A percentile compares a stretch with the other conserved stretches of the same genome.
Evolutionary conservation across 2,329 filamentous ascomycete species (phyloP).

Genomic region (Phyllosticta ampelicida): DNA sequence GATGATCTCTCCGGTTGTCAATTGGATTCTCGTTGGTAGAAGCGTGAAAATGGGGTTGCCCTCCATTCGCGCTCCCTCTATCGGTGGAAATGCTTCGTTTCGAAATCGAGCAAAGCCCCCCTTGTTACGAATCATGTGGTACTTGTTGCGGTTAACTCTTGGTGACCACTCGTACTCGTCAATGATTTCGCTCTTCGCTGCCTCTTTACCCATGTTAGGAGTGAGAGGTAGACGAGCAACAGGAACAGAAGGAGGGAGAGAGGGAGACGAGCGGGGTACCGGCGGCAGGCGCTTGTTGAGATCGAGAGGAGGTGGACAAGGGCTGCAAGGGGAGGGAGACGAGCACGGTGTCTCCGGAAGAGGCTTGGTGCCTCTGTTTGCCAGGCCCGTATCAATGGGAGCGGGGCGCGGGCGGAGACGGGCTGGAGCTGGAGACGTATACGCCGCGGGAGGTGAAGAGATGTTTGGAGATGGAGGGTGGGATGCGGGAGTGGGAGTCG

Average conservation of each 20-base stretch:
- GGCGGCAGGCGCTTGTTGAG: too few species aligned
- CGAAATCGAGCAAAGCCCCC: background rate
- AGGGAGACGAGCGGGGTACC: background rate
- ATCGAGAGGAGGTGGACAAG: too few species aligned
- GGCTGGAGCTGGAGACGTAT: too few species aligned
- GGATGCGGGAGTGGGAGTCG: too few species aligned
- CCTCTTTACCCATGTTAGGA: background rate
- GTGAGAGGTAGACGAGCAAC: background rate
- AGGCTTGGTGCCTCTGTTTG: too few species aligned
- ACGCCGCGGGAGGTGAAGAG: too few species aligned
- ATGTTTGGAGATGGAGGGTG: too few species aligned
- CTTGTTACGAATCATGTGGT: background rate
- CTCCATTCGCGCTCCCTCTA: background rate
- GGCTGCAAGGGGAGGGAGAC: too few species aligned
- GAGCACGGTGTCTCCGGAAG: too few species aligned
- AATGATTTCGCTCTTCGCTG: background rate
- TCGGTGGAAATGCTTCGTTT: background rate
- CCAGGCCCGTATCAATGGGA: too few species aligned
- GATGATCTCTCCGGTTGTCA: background rate
- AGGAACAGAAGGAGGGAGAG: background rate
- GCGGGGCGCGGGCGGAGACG: too few species aligned
- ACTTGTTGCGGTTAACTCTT: background rate
- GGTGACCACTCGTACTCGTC: background rate
- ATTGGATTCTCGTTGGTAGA: background rate
- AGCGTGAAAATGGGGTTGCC: background rate